These are phyloP conservation scores for Adansonia rubrostipa DNA, from an alignment of 441 rosid species.

Conservation along the genomic window DNA sequence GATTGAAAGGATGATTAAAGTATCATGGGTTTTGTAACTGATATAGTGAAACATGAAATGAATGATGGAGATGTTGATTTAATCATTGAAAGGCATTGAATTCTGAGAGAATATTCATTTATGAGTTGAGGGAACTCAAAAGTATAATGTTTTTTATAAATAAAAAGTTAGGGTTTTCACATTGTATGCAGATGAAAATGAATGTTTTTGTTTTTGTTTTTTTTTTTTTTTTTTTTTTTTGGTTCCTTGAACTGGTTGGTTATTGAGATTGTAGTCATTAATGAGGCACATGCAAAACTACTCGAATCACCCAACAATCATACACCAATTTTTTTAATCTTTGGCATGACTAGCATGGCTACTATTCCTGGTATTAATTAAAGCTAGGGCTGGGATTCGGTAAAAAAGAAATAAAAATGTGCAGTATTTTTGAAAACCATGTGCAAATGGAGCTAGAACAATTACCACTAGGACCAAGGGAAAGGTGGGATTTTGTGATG, in stretches of 20 bases:
- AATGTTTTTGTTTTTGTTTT: conserved; percentile 22
- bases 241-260: conserved; percentile 23
- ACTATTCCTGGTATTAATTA: not conserved
- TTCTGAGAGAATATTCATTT: not conserved
- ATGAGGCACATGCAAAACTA: conserved; percentile 36
- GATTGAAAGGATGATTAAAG: not conserved
- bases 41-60: not conserved
- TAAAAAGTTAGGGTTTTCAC: not conserved
- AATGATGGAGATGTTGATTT: not conserved
- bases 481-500: not conserved
- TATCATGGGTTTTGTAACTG: not conserved
- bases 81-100: not conserved
- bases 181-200: conserved; percentile 26
- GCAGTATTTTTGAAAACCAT: not conserved
- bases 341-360: conserved; percentile 23
- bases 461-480: not conserved
- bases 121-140: not conserved
- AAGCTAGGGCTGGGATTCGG: not conserved
- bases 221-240: not conserved
- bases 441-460: not conserved
- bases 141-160: not conserved
- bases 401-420: not conserved
- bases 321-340: not conserved
- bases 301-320: conserved; percentile 23
- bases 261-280: conserved; percentile 34